A percentile compares a stretch with the other conserved stretches of the same genome.
Evolutionary conservation across 2,329 filamentous ascomycete species (phyloP).

Genomic region (Aspergillus fischeri): DNA sequence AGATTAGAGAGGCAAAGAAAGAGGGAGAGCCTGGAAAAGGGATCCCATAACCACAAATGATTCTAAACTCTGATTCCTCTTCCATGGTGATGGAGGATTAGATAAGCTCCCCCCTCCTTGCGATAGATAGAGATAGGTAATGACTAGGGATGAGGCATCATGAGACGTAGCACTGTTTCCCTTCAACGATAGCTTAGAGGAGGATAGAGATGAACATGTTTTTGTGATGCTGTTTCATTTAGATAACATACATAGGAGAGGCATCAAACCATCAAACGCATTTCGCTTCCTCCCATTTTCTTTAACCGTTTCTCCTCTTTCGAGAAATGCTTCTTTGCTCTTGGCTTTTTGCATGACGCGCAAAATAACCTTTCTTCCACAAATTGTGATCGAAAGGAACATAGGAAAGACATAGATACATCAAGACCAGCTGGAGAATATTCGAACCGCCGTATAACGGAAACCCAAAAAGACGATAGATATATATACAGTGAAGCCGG

Average conservation of each 20-base stretch:
- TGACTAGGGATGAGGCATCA: no score
- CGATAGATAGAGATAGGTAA: not conserved
- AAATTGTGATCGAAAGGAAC: not conserved
- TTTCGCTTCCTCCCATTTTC: slow-evolving; percentile 5
- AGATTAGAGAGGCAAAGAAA: no score
- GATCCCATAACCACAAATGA: no score
- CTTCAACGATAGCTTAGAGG: not conserved
- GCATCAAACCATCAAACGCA: slow-evolving; percentile 10
- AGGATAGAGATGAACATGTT: no score
- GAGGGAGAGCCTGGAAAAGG: no score
- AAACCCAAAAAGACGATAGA: not conserved
- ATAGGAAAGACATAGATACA: slow-evolving; percentile 13
- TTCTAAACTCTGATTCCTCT: not conserved
- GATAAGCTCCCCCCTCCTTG: not conserved
- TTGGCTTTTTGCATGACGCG: slow-evolving; percentile 4
- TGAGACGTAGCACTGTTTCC: not conserved
- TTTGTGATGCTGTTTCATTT: not conserved
- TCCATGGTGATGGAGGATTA: not conserved
- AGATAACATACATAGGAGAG: slow-evolving; percentile 10
- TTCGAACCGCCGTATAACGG: slow-evolving; percentile 3
- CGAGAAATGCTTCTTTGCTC: not conserved
- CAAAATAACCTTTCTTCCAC: not conserved
- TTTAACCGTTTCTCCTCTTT: not conserved
- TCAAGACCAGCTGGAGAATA: slow-evolving; percentile 16
- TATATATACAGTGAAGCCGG: slow-evolving; percentile 17